phyloP scores from a whole-genome alignment of 23 red algal species.

The Gracilaria gracilis region DNA sequence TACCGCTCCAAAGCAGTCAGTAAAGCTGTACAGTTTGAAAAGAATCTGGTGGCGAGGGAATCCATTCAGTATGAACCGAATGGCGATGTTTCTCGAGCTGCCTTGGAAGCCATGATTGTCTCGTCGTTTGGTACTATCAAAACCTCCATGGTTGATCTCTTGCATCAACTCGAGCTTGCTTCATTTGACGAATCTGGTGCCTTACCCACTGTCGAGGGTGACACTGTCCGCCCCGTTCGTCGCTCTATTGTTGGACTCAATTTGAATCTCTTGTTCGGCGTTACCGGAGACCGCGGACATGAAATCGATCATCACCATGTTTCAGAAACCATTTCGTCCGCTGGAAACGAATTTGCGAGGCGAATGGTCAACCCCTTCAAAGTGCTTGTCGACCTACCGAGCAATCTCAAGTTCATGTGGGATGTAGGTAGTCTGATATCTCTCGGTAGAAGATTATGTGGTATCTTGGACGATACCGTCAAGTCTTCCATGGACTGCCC shows the following conservation, averaged over 20 bases:
- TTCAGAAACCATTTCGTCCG: constrained; percentile 72
- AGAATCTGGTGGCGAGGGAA: constrained; percentile 36
- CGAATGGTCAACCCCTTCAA: constrained; percentile 90
- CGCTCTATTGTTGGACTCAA: constrained; percentile 72
- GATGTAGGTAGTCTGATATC: constrained; percentile 76
- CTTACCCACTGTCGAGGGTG: background rate
- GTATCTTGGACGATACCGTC: constrained; percentile 55
- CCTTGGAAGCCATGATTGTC: constrained; percentile 71
- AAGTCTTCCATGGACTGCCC: constrained; percentile 1
- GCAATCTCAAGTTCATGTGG: constrained; percentile 72
- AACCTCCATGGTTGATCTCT: constrained; percentile 37
- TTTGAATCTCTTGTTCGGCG: constrained; percentile 78
- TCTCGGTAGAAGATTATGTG: constrained; percentile 76
- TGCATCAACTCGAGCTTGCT: constrained; percentile 6
- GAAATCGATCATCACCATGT: constrained; percentile 24
- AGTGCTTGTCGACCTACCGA: constrained; percentile 51
- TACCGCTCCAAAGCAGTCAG: constrained; percentile 88
- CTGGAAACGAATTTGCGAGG: constrained; percentile 90
- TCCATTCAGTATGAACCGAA: constrained; percentile 41
- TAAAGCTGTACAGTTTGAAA: constrained; percentile 62
- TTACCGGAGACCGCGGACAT: background rate
- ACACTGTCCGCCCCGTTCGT: constrained; percentile 35
- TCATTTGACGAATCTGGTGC: background rate
- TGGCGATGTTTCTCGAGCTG: constrained; percentile 77
- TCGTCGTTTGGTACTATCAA: constrained; percentile 52